Base-by-base conservation (phyloP, 495 filamentous ascomycete genomes). In the Stereocaulon alpinum region DNA sequence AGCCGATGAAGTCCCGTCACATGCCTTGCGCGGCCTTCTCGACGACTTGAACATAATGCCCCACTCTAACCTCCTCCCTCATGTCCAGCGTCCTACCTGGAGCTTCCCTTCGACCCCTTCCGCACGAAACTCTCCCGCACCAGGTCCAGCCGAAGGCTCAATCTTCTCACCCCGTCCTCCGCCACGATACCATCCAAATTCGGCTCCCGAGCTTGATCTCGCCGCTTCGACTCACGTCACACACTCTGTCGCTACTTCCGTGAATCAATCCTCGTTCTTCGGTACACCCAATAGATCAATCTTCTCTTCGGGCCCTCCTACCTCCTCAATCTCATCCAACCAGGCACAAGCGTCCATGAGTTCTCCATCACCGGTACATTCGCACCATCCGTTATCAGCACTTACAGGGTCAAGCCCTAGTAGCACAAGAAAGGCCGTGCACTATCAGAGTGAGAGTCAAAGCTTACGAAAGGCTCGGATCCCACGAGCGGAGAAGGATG, bases 281-380 rank as follows among this genome's bases (percentile, higher is more conserved):
- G 72, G 66, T 48, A 68, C 69, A 14, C 68, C 70, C 18, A 65
- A 57, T 41, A 63, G 68, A 14, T 72, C 70, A 18, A 72, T 73
- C 54, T 72, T 73, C 62, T 66, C 70, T n/a, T 69, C 70, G 6
- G 70, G 70, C 29, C 70, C 70, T 44, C 70, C 70, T 10, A 71
- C 69, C 14, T 67, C 69, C 27, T 71, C 69, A 3, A 32, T 71
- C 7, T 71, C 69, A 1, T 67, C 62, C 44, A 71, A 68, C 40
- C 68, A 63, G 17, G 69, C 69, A 32, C 69, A 71, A 60, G 69
- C 69, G 17, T 71, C 69, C 20, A 69, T 71, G 67, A 70, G 67
- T 40, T 59, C 69, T 44, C 64, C 69, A 3, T 53, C 59, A 9
- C 63, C 67, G 9, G 55, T 63, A 12, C 65, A 61, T 44, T 62